phyloP scores from a whole-genome alignment of 2,329 filamentous ascomycete species.

The Trichoderma koningii region DNA sequence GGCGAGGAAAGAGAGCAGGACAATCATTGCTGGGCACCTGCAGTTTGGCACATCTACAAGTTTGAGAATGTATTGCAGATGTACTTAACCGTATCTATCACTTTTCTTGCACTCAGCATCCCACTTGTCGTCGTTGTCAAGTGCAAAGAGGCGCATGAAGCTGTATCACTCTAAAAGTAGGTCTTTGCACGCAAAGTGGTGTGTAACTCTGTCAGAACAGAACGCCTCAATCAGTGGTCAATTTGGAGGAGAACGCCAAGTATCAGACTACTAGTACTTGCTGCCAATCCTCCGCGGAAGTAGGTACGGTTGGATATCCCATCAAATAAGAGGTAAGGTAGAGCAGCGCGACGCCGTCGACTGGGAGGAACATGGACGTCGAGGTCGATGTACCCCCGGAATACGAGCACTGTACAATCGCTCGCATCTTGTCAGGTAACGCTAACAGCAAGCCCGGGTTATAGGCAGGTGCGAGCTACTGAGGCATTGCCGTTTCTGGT shows the following conservation, averaged over 20 bases:
- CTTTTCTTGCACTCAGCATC: too few relatives aligned
- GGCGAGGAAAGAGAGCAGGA: not conserved
- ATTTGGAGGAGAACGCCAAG: too few relatives aligned
- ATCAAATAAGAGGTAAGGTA: not conserved
- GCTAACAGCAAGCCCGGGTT: conserved; percentile 2
- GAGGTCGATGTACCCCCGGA: not conserved
- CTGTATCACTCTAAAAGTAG: not conserved
- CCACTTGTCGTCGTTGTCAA: too few relatives aligned
- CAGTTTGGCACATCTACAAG: too few relatives aligned
- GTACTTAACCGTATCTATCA: too few relatives aligned
- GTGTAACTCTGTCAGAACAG: not conserved
- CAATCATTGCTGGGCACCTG: too few relatives aligned
- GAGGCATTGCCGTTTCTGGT: conserved; percentile 7
- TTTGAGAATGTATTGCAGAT: too few relatives aligned
- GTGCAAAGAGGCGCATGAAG: not conserved
- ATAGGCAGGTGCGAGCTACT: not conserved
- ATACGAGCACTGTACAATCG: not conserved
- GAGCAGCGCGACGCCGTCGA: not conserved
- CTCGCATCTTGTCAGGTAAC: not conserved
- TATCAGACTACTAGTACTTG: too few relatives aligned
- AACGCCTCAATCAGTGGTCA: not conserved
- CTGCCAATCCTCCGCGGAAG: conserved; percentile 1
- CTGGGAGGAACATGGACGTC: too few relatives aligned
- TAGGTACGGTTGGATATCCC: not conserved
- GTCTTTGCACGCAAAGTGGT: not conserved